Conservation (phyloP, 2,329 filamentous ascomycete genomes). For the Calonectria multiphialidica region DNA sequence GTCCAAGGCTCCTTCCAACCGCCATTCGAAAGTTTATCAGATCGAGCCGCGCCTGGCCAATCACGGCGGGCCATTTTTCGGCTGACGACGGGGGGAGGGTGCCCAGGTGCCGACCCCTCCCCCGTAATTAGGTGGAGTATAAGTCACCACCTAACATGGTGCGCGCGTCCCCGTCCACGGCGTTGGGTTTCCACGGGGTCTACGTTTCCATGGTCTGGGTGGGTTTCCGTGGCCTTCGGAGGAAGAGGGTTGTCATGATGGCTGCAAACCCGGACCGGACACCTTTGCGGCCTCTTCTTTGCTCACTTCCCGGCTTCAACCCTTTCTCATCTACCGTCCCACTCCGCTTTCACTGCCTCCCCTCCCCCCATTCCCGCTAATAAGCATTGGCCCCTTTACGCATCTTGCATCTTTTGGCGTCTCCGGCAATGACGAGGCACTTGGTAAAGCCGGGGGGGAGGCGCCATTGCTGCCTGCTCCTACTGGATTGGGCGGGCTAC, state of each 20-base stretch:
- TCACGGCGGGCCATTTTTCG: background rate
- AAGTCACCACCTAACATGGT: too few relatives aligned
- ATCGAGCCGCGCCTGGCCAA: background rate
- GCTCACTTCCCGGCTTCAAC: background rate
- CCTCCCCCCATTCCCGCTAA: background rate
- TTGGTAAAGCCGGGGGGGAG: background rate
- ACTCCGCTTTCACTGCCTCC: background rate
- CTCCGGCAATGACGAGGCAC: constrained; percentile 2
- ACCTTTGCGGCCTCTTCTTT: background rate
- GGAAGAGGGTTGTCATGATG: constrained; percentile 13
- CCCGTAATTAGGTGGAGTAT: background rate
- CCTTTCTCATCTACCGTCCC: background rate
- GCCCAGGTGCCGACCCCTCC: background rate
- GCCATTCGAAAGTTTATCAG: constrained; percentile 6
- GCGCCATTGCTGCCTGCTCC: constrained; percentile 14
- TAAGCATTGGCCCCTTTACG: background rate
- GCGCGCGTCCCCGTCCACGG: background rate
- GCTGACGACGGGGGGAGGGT: constrained; percentile 13
- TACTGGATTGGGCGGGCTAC: constrained; percentile 12
- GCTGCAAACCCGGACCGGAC: background rate
- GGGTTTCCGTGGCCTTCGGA: too few relatives aligned
- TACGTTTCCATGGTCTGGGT: too few relatives aligned
- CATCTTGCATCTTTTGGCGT: background rate
- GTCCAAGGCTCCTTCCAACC: background rate
- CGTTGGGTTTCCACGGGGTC: background rate